phyloP scores from a whole-genome alignment of 108 stramenopile genomes.

The Pelagomonas calceolata region DNA sequence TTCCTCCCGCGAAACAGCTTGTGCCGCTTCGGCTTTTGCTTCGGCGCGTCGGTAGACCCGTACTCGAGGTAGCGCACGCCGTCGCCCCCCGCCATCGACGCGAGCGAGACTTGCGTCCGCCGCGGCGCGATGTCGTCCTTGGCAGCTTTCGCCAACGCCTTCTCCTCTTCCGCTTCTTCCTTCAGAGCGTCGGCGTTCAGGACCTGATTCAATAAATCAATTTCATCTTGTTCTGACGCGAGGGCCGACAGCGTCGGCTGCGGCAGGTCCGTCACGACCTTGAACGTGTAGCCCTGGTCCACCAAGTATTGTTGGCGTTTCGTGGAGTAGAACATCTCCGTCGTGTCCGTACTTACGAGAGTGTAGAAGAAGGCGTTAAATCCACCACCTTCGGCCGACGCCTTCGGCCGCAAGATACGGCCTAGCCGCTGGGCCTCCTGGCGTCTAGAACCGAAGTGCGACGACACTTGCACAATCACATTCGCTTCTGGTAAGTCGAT shows the following conservation, averaged over 20 bases:
- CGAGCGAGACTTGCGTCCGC: background rate
- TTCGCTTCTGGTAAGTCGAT: slow-evolving; percentile 99
- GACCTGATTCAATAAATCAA: background rate
- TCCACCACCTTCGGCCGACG: slow-evolving; percentile 72
- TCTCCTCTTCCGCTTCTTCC: background rate
- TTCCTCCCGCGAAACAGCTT: too few relatives aligned
- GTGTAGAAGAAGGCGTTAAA: slow-evolving; percentile 99
- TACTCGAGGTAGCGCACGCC: background rate
- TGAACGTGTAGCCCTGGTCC: slow-evolving; percentile 99
- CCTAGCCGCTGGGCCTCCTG: slow-evolving; percentile 99
- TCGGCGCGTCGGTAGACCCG: background rate
- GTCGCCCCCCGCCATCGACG: background rate
- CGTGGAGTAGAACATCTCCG: slow-evolving; percentile 92
- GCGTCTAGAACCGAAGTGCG: slow-evolving; percentile 90
- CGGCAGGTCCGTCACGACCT: slow-evolving; percentile 80
- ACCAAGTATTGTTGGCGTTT: slow-evolving; percentile 97
- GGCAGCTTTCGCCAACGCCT: background rate
- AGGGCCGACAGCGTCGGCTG: slow-evolving; percentile 51
- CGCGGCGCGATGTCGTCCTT: background rate
- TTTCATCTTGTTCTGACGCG: background rate
- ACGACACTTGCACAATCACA: slow-evolving; percentile 97
- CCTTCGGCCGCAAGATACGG: slow-evolving; percentile 91
- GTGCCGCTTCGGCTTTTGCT: background rate
- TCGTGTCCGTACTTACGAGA: slow-evolving; percentile 88
- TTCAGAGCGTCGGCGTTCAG: background rate